Base-by-base conservation (phyloP, 2,329 filamentous ascomycete genomes). In the Neofusicoccum sp. region DNA sequence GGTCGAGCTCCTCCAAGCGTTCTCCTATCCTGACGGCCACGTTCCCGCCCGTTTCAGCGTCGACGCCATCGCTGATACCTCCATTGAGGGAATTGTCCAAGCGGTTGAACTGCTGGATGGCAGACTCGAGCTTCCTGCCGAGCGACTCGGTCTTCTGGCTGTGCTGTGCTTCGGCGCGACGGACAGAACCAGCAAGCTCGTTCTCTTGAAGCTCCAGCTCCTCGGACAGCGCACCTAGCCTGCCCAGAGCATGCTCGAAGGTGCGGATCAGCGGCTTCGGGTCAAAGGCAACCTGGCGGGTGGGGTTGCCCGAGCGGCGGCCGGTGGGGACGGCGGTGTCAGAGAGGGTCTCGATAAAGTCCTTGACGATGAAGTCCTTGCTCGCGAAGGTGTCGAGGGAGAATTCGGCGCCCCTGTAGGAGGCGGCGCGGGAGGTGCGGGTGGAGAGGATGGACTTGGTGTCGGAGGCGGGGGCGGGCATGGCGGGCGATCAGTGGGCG, bases 181-280 rank as follows among this genome's bases (percentile, higher is more conserved):
- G 89, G 49, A 97, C 96, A 64, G 93, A 91, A 2, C 91, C 93
- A 6, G 92, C 87, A 1, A 98, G 84, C 70, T 98, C 95, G 65
- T 94, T 97, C 76, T 99, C 95, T 66, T 89, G 89, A 71, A 90
- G 87, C 74, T 96, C 92, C 5, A 99, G 83, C 73, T 98, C 93
- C 63, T 95, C 92, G 4, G 88, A 89, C 12, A 94, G 83, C 29
- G 83, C 81, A 52, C 86, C 88, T 50, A 94, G 83, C 65, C 90
- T 88, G 43, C 87, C 85, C 22, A 93, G 78, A 31, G 87, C 87
- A 74, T 87, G 81, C 75, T 99, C 95, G 76, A 99, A 99, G 1
- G 92, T 93, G 64, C 95, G 89, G 71, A 99, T 99, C 70, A 99
- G 83, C 36, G 95, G 96, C 78, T 99, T 99, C 0, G 95, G 93